Evolutionary conservation across 345 rosid species (phyloP).

Genomic region (Hirschfeldia incana): DNA sequence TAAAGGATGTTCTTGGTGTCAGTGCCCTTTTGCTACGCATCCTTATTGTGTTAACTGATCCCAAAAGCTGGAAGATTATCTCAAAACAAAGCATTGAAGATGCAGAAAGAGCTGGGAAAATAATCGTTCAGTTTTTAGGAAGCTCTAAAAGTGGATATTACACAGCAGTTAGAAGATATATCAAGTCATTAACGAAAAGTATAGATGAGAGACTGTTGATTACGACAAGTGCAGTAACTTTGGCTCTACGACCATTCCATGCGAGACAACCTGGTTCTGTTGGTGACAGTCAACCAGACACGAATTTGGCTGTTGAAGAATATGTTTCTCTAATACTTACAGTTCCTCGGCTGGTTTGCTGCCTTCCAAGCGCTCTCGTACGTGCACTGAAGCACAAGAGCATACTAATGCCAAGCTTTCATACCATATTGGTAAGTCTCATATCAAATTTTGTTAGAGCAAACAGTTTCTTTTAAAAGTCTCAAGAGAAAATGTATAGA

Average conservation of each 20-base stretch:
- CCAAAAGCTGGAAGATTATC: slow-evolving; percentile 66
- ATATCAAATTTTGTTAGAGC: slow-evolving; percentile 14
- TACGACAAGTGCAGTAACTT: slow-evolving; percentile 74
- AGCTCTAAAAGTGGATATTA: slow-evolving; percentile 67
- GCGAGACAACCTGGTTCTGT: slow-evolving; percentile 34
- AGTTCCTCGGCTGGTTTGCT: slow-evolving; percentile 69
- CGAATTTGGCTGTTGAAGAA: slow-evolving; percentile 50
- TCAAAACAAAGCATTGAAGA: slow-evolving; percentile 43
- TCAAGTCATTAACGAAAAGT: slow-evolving; percentile 49
- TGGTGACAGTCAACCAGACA: slow-evolving; percentile 35
- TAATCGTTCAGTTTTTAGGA: slow-evolving; percentile 65
- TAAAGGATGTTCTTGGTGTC: slow-evolving; percentile 51
- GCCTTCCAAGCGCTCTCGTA: slow-evolving; percentile 69
- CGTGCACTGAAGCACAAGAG: slow-evolving; percentile 87
- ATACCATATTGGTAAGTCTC: slow-evolving; percentile 70
- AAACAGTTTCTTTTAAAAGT: background rate
- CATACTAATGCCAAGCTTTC: slow-evolving; percentile 66
- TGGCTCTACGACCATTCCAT: slow-evolving; percentile 85
- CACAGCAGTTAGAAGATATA: slow-evolving; percentile 60
- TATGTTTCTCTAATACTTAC: slow-evolving; percentile 66
- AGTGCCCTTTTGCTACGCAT: slow-evolving; percentile 66
- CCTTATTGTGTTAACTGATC: slow-evolving; percentile 68
- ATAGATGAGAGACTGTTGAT: slow-evolving; percentile 72
- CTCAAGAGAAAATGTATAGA: slow-evolving; percentile 14
- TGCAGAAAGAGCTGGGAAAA: slow-evolving; percentile 59